Evolutionary conservation across 2,329 filamentous ascomycete species (phyloP).

Genomic region (Aspergillus pseudoterreus): DNA sequence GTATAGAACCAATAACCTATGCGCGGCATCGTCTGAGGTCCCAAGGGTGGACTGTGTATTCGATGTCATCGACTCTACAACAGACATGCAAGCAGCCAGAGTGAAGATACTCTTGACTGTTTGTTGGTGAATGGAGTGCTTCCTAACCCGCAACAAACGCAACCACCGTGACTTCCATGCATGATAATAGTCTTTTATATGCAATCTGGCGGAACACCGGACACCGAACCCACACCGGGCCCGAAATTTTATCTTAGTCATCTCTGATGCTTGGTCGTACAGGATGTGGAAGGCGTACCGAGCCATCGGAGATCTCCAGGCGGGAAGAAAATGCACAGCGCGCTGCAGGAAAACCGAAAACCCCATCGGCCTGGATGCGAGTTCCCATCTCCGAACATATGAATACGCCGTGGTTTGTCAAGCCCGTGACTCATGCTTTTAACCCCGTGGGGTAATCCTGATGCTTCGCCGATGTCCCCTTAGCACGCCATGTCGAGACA

Average conservation of each 20-base stretch:
- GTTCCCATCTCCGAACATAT: background rate
- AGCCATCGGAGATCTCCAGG: background rate
- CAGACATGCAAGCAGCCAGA: background rate
- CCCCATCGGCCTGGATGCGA: background rate
- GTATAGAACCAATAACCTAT: too few species aligned
- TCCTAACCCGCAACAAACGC: background rate
- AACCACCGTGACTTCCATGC: too few species aligned
- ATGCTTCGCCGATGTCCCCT: conserved; percentile 88
- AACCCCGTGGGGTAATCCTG: conserved; percentile 45
- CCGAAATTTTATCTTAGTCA: too few species aligned
- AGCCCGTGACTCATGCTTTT: conserved; percentile 7
- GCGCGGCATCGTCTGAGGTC: too few species aligned
- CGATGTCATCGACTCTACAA: background rate
- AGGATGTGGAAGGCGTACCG: background rate
- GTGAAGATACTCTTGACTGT: background rate
- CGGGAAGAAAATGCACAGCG: too few species aligned
- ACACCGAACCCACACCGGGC: too few species aligned
- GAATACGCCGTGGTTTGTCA: background rate
- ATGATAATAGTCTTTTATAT: too few species aligned
- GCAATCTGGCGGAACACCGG: too few species aligned
- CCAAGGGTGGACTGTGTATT: too few species aligned
- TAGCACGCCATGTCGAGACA: conserved; percentile 92
- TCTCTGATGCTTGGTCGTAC: background rate
- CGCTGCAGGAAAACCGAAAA: background rate
- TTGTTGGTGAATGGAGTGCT: background rate